phyloP scores from a whole-genome alignment of 805 yeast species.

The Clavispora asparagi region DNA sequence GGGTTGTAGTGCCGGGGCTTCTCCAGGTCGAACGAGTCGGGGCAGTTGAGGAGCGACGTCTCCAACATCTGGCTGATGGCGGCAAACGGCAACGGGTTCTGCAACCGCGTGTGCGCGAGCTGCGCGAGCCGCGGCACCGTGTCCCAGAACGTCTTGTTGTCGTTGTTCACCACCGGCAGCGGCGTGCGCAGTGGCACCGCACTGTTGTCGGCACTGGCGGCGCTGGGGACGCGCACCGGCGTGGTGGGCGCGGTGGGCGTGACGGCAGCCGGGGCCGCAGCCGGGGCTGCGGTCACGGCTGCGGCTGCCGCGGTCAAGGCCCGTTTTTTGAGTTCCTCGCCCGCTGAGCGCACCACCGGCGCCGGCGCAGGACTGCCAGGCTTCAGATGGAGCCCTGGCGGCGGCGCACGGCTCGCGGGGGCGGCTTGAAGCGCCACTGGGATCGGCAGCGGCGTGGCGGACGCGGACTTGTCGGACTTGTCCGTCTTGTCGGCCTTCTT shows the following conservation, averaged over 20 bases:
- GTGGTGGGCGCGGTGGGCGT: background rate
- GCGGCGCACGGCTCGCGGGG: slow-evolving; percentile 10
- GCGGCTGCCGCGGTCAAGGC: slow-evolving; percentile 11
- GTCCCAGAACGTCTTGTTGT: slow-evolving; percentile 16
- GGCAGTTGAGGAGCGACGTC: slow-evolving; percentile 79
- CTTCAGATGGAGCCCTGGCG: slow-evolving; percentile 14
- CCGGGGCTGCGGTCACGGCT: background rate
- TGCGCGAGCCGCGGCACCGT: slow-evolving; percentile 20
- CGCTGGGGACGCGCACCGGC: background rate
- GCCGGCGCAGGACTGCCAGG: slow-evolving; percentile 10
- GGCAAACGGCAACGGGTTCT: slow-evolving; percentile 49
- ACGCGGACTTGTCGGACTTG: background rate
- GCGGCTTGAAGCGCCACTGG: background rate
- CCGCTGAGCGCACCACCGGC: slow-evolving; percentile 5
- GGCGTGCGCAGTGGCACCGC: slow-evolving; percentile 9
- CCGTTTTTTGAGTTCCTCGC: slow-evolving; percentile 15
- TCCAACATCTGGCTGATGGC: slow-evolving; percentile 59
- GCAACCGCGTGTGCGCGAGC: slow-evolving; percentile 38
- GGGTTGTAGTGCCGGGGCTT: slow-evolving; percentile 75
- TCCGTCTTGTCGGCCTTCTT: background rate
- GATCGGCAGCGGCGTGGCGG: slow-evolving; percentile 4
- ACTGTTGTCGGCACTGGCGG: background rate
- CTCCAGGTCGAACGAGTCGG: slow-evolving; percentile 90
- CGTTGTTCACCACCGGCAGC: slow-evolving; percentile 17
- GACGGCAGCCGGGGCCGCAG: background rate